phyloP scores from a whole-genome alignment of 805 yeast species.

The Clavispora fructus region DNA sequence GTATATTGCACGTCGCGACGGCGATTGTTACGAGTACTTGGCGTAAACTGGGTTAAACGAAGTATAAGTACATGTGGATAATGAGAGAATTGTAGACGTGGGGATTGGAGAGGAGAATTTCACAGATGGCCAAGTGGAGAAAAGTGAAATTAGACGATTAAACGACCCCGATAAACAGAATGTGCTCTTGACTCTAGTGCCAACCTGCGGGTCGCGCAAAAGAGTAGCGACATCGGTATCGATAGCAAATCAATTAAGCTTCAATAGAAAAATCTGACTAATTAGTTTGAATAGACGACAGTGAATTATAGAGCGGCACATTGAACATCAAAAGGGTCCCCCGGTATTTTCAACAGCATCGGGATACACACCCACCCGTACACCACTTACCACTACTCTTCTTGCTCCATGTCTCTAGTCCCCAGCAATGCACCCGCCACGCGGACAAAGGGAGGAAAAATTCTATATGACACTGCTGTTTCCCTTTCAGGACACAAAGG shows the following conservation, averaged over 20 bases:
- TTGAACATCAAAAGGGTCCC: too few relatives aligned
- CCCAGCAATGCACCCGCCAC: background rate
- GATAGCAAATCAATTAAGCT: too few relatives aligned
- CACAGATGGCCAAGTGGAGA: too few relatives aligned
- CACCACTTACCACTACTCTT: background rate
- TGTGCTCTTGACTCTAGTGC: too few relatives aligned
- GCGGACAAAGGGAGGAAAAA: conserved; percentile 1
- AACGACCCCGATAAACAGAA: too few relatives aligned
- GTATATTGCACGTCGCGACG: conserved; percentile 72
- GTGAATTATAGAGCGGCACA: too few relatives aligned
- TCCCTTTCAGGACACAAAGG: conserved; percentile 50
- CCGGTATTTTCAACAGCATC: too few relatives aligned
- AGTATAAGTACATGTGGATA: background rate
- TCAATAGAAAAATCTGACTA: too few relatives aligned
- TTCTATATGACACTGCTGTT: conserved; percentile 25
- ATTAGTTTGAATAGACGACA: too few relatives aligned
- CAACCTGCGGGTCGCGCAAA: too few relatives aligned
- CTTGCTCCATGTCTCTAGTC: background rate
- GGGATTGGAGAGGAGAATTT: background rate
- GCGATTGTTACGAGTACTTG: conserved; percentile 72
- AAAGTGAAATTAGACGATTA: too few relatives aligned
- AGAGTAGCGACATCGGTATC: too few relatives aligned
- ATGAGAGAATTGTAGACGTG: background rate
- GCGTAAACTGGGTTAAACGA: conserved; percentile 40
- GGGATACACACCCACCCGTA: background rate